Evolutionary conservation across 768 basidiomycete species (phyloP).

Genomic region (Naganishia randhawae): DNA sequence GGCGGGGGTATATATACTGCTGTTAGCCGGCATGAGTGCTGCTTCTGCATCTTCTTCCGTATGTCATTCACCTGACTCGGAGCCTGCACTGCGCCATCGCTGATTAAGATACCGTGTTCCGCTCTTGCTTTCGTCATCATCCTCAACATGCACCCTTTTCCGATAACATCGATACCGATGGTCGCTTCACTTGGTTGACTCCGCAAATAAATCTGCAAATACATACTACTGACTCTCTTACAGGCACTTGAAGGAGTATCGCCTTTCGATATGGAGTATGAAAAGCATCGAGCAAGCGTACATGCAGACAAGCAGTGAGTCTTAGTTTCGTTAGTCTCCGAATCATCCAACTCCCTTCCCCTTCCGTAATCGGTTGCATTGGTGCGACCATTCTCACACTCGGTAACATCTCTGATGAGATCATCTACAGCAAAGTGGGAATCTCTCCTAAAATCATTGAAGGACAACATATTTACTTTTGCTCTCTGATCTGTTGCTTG

Average conservation of each 20-base stretch:
- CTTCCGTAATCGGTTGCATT: background rate
- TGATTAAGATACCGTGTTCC: background rate
- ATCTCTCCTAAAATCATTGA: slow-evolving; percentile 86
- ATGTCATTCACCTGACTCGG: background rate
- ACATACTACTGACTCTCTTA: background rate
- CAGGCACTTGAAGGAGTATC: background rate
- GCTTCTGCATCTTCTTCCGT: background rate
- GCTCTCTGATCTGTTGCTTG: slow-evolving; percentile 52
- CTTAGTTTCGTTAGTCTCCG: slow-evolving; percentile 30
- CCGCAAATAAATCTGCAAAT: background rate
- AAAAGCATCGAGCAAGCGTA: background rate
- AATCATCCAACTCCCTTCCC: slow-evolving; percentile 13
- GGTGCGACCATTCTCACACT: background rate
- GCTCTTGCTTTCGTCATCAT: background rate
- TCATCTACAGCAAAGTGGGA: slow-evolving; percentile 85
- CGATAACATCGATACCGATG: background rate
- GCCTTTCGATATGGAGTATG: slow-evolving; percentile 3
- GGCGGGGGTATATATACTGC: background rate
- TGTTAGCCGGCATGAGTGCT: background rate
- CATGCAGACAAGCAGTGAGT: slow-evolving; percentile 8
- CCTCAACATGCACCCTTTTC: background rate
- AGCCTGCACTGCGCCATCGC: background rate
- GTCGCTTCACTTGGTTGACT: background rate
- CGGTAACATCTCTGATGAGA: slow-evolving; percentile 47
- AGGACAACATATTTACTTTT: slow-evolving; percentile 77